Evolutionary conservation across 2,329 filamentous ascomycete species (phyloP), one percentile per base, ranked within the genome.

Genomic region (Microdochium trichocladiopsis): DNA sequence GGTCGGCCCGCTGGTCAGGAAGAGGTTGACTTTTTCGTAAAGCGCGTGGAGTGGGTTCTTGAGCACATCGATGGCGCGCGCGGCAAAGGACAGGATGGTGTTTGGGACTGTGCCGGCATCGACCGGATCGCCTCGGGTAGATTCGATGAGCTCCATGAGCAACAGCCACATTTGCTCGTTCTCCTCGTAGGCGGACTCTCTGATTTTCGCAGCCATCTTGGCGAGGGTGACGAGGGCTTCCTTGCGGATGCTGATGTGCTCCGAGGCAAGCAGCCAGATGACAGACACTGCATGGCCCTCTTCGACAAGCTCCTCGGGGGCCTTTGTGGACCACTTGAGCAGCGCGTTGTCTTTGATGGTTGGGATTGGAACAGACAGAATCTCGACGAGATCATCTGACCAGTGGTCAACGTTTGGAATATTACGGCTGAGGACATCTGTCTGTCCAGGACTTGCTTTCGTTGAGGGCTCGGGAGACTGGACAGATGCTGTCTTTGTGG

Each of bases 11-110:
- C 84, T 84, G 22, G 89, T 89, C 33, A 97, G 79, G 66, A 92
- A 96, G 5, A 78, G 76, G 72, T 95, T 96, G 69, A 94, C 73
- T 65, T 96, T 96, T 53, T 84, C 82, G 66, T 96, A 97, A 36
- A 96, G 79, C 55, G 82, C 82, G 63, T 95, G 90, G 16, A 90
- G 77, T 0, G 93, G 93, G 55, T 90, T 85, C 22, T 77, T 79
- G 47, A 95, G 71, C 16, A 95, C 82, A 1, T 79, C 72, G 8
- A 95, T 75, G 1, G 85, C 83, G 57, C 83, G 82, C 48, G 80
- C 77, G 8, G 90, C 86, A 60, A 96, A 94, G 11, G 87, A 81
- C n/a, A 84, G 80, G 5, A 90, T 83, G 12, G 90, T 77, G 55
- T 86, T 90, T 0, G 91, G 86, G 3, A 95, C 73, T 8, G 72